Evolutionary conservation across 2,329 filamentous ascomycete genomes (phyloP).

Genomic region (Keithomyces neogunnii): DNA sequence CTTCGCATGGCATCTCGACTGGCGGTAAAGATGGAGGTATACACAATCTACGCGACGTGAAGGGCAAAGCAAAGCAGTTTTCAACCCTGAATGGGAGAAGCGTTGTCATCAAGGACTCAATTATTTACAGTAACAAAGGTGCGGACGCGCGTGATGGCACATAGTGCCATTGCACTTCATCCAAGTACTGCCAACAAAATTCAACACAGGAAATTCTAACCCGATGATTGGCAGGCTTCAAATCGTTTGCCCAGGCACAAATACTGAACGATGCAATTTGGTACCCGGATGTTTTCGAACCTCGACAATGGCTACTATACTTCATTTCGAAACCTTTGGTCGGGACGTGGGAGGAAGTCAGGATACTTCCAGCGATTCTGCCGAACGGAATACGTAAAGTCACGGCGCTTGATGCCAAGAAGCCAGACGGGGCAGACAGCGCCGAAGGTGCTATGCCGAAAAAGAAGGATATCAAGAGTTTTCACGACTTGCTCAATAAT

Average conservation of each 20-base stretch:
- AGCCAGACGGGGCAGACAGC: conserved; percentile 26
- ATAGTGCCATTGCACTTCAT: not conserved
- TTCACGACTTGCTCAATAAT: conserved; percentile 79
- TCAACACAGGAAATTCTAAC: conserved; percentile 3
- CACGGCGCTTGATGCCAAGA: conserved; percentile 28
- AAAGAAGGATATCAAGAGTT: conserved; percentile 88
- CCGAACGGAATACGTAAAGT: conserved; percentile 34
- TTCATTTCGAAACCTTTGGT: conserved; percentile 87
- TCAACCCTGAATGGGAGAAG: conserved; percentile 87
- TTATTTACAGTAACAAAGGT: conserved; percentile 96
- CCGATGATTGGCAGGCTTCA: conserved; percentile 60
- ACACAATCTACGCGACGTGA: conserved; percentile 70
- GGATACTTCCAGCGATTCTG: conserved; percentile 58
- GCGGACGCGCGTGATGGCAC: conserved; percentile 7
- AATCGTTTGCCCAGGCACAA: conserved; percentile 80
- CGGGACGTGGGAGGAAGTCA: conserved; percentile 70
- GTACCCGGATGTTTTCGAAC: conserved; percentile 82
- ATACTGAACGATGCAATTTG: conserved; percentile 76
- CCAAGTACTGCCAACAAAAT: not conserved
- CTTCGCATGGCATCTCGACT: conserved; percentile 39
- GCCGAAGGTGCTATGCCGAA: conserved; percentile 35
- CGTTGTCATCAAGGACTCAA: conserved; percentile 87
- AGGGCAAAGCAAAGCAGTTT: conserved; percentile 90
- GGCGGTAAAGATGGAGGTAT: conserved; percentile 44
- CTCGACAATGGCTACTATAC: conserved; percentile 92